Percentiles rank a stretch among this genome's conserved stretches.
phyloP scores from a whole-genome alignment of 331 rosid genomes.

The Spiraea crenata region DNA sequence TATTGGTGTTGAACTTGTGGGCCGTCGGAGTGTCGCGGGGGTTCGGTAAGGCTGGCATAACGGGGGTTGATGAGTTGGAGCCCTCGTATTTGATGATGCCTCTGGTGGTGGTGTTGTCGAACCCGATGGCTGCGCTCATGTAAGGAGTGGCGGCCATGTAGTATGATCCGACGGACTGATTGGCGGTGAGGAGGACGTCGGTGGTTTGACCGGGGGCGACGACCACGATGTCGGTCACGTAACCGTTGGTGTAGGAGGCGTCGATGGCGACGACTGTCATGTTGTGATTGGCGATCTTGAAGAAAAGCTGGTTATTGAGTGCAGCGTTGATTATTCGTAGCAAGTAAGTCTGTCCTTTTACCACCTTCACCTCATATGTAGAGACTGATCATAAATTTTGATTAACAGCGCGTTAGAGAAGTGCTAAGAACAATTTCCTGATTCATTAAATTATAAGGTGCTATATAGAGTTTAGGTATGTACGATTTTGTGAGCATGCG shows the following conservation, averaged over 20 bases:
- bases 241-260: slow-evolving; percentile 34
- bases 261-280: slow-evolving; percentile 39
- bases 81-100: slow-evolving; percentile 34
- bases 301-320: slow-evolving; percentile 42
- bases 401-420: no score
- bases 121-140: not conserved
- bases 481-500: slow-evolving; percentile 31
- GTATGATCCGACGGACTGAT: slow-evolving; percentile 41
- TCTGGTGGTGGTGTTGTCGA: slow-evolving; percentile 29
- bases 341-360: not conserved
- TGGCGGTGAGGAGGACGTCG: slow-evolving; percentile 41
- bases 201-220: no score
- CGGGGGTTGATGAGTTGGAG: slow-evolving; percentile 14
- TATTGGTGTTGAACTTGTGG: slow-evolving; percentile 29
- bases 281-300: slow-evolving; percentile 40
- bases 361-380: slow-evolving; percentile 25
- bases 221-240: slow-evolving; percentile 35
- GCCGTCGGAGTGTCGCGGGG: slow-evolving; percentile 39
- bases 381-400: no score
- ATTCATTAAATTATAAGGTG: no score
- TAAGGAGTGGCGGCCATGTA: slow-evolving; percentile 55
- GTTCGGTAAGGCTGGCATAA: slow-evolving; percentile 35
- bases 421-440: slow-evolving; percentile 4
- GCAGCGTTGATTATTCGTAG: slow-evolving; percentile 17
- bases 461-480: not conserved